Base-by-base conservation (phyloP, 352 stramenopile species). In the Phytophthora citrophthora region DNA sequence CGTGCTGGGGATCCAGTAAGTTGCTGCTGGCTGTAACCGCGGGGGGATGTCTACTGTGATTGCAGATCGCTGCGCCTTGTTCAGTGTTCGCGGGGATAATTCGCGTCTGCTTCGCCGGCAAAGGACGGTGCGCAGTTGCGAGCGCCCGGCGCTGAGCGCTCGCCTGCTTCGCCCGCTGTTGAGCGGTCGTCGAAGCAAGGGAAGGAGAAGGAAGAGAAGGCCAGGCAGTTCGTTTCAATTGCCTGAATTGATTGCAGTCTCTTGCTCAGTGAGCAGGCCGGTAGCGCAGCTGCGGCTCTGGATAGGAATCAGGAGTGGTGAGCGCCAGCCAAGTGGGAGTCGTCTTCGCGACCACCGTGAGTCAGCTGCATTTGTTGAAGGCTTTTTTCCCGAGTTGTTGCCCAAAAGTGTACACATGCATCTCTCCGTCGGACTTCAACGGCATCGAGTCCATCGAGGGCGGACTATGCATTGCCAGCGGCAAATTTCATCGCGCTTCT, bases 291-390 rank as follows among this genome's bases (percentile, higher is more conserved):
- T 65, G 61, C 62, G 11, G 45, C 31, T 11, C 29, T 50, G 48
- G 38, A 59, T 68, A 48, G 41, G 43, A 40, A 61, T 67, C 63
- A 67, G 41, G 56, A 55, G n/a, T 16, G 57, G 38, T 67, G 57
- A 66, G n/a, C 50, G 36, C 55, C 36, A 61, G 55, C 48, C 55
- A 70, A 70, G 48, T 70, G 49, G 61, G 61, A 68, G 29, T 34
- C 29, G 29, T 34, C 16, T 9, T 24, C n/a, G 26, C 16, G 27
- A 51, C 39, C 24, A n/a, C 39, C 12, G 11, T 48, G 32, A 49
- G 16, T 43, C 54, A 55, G 24, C 48, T 34, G 45, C 54, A 39
- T 26, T 47, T 16, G 44, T 56, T 63, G 55, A 63, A 31, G 46
- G 39, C 36, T 34, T n/a, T 34, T 34, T 34, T 34, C 39, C 16